Evolutionary conservation across 345 rosid species (phyloP).

Genomic region (Hirschfeldia incana): DNA sequence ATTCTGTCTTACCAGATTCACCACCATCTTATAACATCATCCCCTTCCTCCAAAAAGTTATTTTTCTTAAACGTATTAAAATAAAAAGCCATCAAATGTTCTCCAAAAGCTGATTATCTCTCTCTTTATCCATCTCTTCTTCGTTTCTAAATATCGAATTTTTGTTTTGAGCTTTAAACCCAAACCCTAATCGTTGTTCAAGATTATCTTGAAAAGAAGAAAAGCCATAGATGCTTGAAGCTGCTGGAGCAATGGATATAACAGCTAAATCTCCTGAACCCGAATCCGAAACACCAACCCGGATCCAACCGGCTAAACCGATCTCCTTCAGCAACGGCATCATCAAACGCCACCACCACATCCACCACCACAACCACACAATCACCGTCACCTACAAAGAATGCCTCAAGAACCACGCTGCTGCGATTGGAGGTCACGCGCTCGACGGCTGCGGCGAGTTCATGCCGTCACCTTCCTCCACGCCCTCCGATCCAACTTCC

Average conservation of each 20-base stretch:
- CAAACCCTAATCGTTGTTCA: conserved; percentile 23
- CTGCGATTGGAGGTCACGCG: conserved; percentile 69
- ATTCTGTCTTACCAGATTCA: conserved; percentile 32
- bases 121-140: conserved; percentile 4
- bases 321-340: conserved; percentile 58
- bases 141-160: not conserved
- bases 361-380: not conserved
- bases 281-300: conserved; percentile 57
- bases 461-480: conserved; percentile 62
- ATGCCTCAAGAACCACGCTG: conserved; percentile 84
- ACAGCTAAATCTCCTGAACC: conserved; percentile 57
- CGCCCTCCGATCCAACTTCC: conserved; percentile 60
- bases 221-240: conserved; percentile 5
- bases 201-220: not conserved
- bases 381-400: conserved; percentile 50
- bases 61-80: conserved; percentile 6
- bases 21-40: conserved; percentile 28
- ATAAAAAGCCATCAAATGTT: not conserved
- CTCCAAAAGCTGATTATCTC: conserved; percentile 21
- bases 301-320: conserved; percentile 65
- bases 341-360: not conserved
- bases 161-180: not conserved
- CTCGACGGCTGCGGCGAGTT: conserved; percentile 87
- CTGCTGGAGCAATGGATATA: conserved; percentile 40
- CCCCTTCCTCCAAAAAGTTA: conserved; percentile 21